Evolutionary conservation across 768 basidiomycete species (phyloP).

Genomic region (Gloeopeniophorella convolvens): DNA sequence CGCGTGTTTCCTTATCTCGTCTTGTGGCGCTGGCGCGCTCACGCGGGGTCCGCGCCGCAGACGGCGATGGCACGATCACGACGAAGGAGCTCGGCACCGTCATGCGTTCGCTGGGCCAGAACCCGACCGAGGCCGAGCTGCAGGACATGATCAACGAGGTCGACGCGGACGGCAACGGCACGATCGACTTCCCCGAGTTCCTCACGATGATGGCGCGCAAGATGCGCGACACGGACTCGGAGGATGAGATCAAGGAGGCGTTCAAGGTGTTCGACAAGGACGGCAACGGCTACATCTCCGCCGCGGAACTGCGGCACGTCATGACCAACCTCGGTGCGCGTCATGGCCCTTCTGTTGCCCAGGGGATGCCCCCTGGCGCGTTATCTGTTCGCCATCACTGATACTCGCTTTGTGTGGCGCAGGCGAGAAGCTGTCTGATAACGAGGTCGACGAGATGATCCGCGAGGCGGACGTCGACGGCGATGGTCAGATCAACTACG

Average conservation of each 20-base stretch:
- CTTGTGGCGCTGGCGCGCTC: too few relatives aligned
- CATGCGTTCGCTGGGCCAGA: constrained; percentile 90
- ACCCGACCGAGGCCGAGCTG: constrained; percentile 86
- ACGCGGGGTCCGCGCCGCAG: too few relatives aligned
- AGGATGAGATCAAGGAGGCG: constrained; percentile 94
- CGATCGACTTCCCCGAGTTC: constrained; percentile 79
- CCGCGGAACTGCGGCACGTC: constrained; percentile 81
- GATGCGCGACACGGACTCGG: constrained; percentile 87
- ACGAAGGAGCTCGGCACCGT: constrained; percentile 87
- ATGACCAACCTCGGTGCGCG: constrained; percentile 82
- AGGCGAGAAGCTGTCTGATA: constrained; percentile 85
- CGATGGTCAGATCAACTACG: constrained; percentile 89
- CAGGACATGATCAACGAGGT: constrained; percentile 97
- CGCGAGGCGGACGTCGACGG: constrained; percentile 93
- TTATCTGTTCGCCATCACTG: constrained; percentile 1
- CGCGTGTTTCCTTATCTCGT: constrained; percentile 26
- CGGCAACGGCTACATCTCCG: constrained; percentile 83
- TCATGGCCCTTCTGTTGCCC: neutral
- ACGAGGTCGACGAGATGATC: constrained; percentile 94
- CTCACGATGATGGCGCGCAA: constrained; percentile 80
- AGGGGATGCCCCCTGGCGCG: neutral
- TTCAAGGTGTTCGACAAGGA: constrained; percentile 98
- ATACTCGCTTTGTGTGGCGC: constrained; percentile 9
- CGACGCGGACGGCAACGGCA: constrained; percentile 82
- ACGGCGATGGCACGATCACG: constrained; percentile 91